Conservation (phyloP, 345 rosid genomes). For the Leavenworthia alabamica region DNA sequence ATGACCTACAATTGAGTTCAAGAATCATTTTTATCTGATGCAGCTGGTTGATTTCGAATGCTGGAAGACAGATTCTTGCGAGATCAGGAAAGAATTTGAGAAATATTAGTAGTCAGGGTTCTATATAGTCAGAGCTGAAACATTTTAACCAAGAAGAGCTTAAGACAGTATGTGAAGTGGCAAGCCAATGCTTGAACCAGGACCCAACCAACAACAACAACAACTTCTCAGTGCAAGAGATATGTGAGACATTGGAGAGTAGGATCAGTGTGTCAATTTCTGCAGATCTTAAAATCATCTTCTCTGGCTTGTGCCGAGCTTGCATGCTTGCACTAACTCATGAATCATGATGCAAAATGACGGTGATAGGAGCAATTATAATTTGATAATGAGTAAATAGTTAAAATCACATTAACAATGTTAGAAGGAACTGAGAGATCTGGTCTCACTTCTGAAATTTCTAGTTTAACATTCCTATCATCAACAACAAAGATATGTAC, state of each 20-base stretch:
- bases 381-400: too few relatives aligned
- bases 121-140: constrained; percentile 72
- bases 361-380: background rate
- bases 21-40: background rate
- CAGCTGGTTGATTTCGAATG: constrained; percentile 97
- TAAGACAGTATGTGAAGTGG: constrained; percentile 66
- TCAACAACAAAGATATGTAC: constrained; percentile 70
- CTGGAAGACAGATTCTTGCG: constrained; percentile 86
- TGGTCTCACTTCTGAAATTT: constrained; percentile 5
- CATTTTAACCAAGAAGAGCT: constrained; percentile 73
- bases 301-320: constrained; percentile 98
- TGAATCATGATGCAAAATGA: constrained; percentile 31
- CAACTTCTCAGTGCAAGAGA: constrained; percentile 57
- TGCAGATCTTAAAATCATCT: constrained; percentile 65
- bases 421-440: constrained; percentile 21
- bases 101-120: constrained; percentile 65
- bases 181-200: constrained; percentile 55
- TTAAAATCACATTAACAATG: too few relatives aligned
- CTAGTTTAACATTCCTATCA: constrained; percentile 25
- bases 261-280: constrained; percentile 66
- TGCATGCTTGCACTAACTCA: constrained; percentile 69
- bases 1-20: constrained; percentile 3
- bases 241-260: constrained; percentile 55
- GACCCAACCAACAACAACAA: constrained; percentile 36
- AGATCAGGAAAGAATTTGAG: constrained; percentile 85